A percentile compares a stretch with the other conserved stretches of the same genome.
These are phyloP conservation scores for Cercospora berteroae DNA, from an alignment of 2,329 filamentous ascomycete genomes.

Conservation along the genomic window DNA sequence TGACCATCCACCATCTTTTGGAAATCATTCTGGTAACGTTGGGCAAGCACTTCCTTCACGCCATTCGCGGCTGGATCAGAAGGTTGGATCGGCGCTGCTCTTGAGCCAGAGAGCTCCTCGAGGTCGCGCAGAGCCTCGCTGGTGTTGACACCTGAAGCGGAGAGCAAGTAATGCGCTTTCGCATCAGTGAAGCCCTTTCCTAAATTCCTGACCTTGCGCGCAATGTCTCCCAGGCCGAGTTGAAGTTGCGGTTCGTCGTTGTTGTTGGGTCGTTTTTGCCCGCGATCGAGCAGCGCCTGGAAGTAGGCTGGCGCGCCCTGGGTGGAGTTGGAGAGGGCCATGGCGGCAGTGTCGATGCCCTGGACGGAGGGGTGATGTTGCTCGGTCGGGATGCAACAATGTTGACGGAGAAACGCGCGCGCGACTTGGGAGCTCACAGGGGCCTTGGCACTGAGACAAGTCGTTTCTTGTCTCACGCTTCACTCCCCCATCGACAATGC, in stretches of 20 bases:
- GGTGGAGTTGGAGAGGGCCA: conserved; percentile 18
- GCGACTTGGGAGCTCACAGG: not conserved
- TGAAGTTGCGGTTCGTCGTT: conserved; percentile 84
- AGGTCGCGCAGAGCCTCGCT: conserved; percentile 83
- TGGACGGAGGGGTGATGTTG: not conserved
- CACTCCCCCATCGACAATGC: not conserved
- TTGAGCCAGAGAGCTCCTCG: conserved; percentile 31
- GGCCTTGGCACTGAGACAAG: not conserved
- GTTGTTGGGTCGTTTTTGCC: conserved; percentile 63
- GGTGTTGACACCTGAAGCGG: conserved; percentile 88
- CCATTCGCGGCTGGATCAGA: conserved; percentile 18
- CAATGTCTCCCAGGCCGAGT: conserved; percentile 85
- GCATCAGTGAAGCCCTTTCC: conserved; percentile 58
- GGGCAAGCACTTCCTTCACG: conserved; percentile 35
- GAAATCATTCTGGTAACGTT: conserved; percentile 59
- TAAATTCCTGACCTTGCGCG: conserved; percentile 71
- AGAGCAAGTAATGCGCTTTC: conserved; percentile 80
- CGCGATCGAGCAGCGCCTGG: conserved; percentile 62
- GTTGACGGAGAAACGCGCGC: conserved; percentile 7
- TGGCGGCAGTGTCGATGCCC: conserved; percentile 6
- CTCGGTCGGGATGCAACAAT: not conserved
- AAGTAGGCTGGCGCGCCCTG: conserved; percentile 56
- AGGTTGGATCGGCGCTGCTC: conserved; percentile 16
- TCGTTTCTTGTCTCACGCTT: not conserved
- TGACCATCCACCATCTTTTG: conserved; percentile 45